These are phyloP conservation scores for Malus sylvestris DNA, from an alignment of 306 rosid species.

Conservation along the genomic window DNA sequence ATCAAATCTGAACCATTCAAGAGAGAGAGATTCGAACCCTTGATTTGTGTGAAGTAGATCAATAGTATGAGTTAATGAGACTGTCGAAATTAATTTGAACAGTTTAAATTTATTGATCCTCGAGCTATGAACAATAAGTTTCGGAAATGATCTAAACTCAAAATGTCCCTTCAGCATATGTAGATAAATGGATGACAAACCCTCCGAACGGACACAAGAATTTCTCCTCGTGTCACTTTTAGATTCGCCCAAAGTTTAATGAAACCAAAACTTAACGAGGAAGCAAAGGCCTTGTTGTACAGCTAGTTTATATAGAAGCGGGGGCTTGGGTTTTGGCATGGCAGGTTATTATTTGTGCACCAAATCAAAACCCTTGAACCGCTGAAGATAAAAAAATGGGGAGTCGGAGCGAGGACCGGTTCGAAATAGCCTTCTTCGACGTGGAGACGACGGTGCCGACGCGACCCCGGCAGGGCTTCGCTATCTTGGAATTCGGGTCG, in stretches of 20 bases:
- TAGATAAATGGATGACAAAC: too few relatives aligned
- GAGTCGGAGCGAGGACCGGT: constrained; percentile 53
- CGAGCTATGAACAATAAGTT: too few relatives aligned
- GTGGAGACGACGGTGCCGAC: constrained; percentile 83
- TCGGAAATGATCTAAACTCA: too few relatives aligned
- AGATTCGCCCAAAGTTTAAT: not conserved
- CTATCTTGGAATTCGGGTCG: constrained; percentile 77
- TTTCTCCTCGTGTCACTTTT: not conserved
- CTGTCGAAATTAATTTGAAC: too few relatives aligned
- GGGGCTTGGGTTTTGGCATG: not conserved
- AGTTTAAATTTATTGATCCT: too few relatives aligned
- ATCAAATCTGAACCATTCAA: too few relatives aligned
- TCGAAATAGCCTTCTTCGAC: constrained; percentile 86
- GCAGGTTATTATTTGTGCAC: not conserved
- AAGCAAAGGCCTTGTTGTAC: not conserved
- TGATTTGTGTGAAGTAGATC: too few relatives aligned
- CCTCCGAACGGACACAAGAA: not conserved
- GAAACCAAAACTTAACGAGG: not conserved
- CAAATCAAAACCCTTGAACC: not conserved
- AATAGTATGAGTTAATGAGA: accelerated
- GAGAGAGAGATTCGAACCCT: too few relatives aligned
- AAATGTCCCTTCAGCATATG: too few relatives aligned
- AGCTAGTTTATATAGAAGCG: not conserved
- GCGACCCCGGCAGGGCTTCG: constrained; percentile 44
- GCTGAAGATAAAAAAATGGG: not conserved